Percentiles rank a stretch among this genome's conserved stretches.
phyloP scores from a whole-genome alignment of 192 early-diverging fungal genomes.

The Backusella morwellensis region DNA sequence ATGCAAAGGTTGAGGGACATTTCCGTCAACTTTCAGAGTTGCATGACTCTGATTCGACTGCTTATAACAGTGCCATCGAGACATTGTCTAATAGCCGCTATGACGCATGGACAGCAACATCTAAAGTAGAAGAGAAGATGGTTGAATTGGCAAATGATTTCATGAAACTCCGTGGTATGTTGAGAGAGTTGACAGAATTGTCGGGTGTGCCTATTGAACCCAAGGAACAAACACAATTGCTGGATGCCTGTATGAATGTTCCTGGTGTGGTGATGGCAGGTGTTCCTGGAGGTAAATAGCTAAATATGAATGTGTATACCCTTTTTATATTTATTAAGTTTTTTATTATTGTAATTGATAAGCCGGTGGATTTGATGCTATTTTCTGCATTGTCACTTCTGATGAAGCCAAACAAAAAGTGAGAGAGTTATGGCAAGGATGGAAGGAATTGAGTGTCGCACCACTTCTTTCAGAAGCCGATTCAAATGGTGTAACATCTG shows the following conservation, averaged over 20 bases:
- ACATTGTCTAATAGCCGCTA: conserved; percentile 31
- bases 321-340: too few relatives aligned
- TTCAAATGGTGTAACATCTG: conserved; percentile 49
- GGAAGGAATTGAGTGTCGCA: conserved; percentile 77
- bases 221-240: conserved; percentile 74
- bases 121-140: background rate
- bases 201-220: conserved; percentile 92
- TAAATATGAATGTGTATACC: background rate
- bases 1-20: conserved; percentile 54
- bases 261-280: conserved; percentile 90
- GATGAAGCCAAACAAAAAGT: conserved; percentile 48
- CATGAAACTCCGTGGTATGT: conserved; percentile 57
- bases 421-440: conserved; percentile 61
- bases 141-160: conserved; percentile 24
- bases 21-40: conserved; percentile 45
- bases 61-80: conserved; percentile 50
- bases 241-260: conserved; percentile 77
- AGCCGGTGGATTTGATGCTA: conserved; percentile 98
- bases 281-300: conserved; percentile 81
- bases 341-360: conserved; percentile 6
- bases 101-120: background rate
- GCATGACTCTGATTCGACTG: conserved; percentile 23
- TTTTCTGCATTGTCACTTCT: conserved; percentile 81
- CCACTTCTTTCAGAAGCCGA: conserved; percentile 76
- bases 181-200: conserved; percentile 69